phyloP scores from a whole-genome alignment of 495 filamentous ascomycete species.

The Penicillium maclennaniae region DNA sequence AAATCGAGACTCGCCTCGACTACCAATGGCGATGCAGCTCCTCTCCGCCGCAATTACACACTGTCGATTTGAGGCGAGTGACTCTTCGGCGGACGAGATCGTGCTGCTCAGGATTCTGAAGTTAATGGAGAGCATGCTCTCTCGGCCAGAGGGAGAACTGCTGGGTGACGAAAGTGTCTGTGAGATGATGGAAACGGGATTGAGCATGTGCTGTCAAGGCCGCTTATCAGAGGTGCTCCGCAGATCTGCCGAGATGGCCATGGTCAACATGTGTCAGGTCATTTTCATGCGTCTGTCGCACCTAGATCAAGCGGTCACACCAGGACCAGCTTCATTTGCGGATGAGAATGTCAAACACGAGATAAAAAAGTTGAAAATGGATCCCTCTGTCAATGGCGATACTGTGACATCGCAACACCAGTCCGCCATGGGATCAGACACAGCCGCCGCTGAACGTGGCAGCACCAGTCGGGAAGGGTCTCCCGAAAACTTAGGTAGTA shows the following conservation, averaged over 20 bases:
- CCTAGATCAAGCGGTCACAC: conserved; percentile 68
- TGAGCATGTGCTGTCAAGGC: conserved; percentile 95
- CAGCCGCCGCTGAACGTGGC: conserved; percentile 31
- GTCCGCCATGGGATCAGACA: conserved; percentile 44
- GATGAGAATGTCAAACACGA: conserved; percentile 54
- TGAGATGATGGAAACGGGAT: conserved; percentile 97
- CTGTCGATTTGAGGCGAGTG: conserved; percentile 94
- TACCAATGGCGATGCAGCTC: conserved; percentile 88
- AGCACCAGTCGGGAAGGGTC: conserved; percentile 33
- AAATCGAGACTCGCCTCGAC: conserved; percentile 71
- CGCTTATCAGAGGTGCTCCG: conserved; percentile 87
- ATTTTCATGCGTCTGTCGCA: conserved; percentile 91
- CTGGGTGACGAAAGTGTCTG: conserved; percentile 96
- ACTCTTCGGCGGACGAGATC: conserved; percentile 91
- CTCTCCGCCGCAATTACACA: conserved; percentile 94
- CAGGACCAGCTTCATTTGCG: conserved; percentile 51
- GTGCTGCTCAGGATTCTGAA: conserved; percentile 90
- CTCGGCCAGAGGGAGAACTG: conserved; percentile 84
- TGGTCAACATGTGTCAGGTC: conserved; percentile 98
- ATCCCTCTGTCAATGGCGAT: conserved; percentile 77
- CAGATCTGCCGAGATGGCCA: conserved; percentile 89
- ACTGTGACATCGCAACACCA: conserved; percentile 47
- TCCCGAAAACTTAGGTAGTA: conserved; percentile 35
- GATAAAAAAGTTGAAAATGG: conserved; percentile 67
- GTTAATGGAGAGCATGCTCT: conserved; percentile 96